Conservation (phyloP, 345 rosid species). For the Linum trigynum region DNA sequence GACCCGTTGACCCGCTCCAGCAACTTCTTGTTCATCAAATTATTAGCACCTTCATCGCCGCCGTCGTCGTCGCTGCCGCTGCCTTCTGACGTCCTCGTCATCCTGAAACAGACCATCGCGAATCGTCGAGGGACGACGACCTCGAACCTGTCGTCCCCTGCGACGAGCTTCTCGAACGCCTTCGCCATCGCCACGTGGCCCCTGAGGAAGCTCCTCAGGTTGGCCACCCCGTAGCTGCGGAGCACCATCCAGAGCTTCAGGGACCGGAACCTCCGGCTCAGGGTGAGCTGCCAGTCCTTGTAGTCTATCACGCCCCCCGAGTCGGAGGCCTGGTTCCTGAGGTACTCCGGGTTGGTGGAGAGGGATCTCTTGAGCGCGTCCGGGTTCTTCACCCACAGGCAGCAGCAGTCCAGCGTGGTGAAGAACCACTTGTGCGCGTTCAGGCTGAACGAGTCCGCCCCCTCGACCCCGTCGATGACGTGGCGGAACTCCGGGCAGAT, state of each 20-base stretch:
- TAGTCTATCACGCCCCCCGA: conserved; percentile 16
- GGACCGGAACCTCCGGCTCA: conserved; percentile 23
- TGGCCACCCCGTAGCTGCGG: conserved; percentile 18
- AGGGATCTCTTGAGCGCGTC: conserved; percentile 8
- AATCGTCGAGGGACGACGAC: conserved; percentile 10
- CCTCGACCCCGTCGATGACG: conserved; percentile 14
- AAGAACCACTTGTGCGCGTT: conserved; percentile 20
- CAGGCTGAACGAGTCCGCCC: conserved; percentile 18
- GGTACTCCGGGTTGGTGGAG: conserved; percentile 4
- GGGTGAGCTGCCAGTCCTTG: conserved; percentile 29
- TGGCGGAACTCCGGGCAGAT: conserved; percentile 27
- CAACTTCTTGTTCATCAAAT: background rate
- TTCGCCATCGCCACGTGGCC: conserved; percentile 19
- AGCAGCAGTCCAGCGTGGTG: conserved; percentile 22
- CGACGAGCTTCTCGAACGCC: conserved; percentile 13
- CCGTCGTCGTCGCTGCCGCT: background rate
- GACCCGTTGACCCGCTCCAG: background rate
- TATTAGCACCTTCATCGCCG: too few species aligned
- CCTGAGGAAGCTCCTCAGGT: conserved; percentile 18
- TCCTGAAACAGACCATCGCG: conserved; percentile 18
- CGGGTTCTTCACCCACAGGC: conserved; percentile 17
- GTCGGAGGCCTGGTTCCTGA: conserved; percentile 13
- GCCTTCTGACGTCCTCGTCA: background rate
- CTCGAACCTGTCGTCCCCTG: conserved; percentile 18
- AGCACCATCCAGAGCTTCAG: conserved; percentile 35